phyloP scores from a whole-genome alignment of 495 filamentous ascomycete species.

The Cetradonia linearis region DNA sequence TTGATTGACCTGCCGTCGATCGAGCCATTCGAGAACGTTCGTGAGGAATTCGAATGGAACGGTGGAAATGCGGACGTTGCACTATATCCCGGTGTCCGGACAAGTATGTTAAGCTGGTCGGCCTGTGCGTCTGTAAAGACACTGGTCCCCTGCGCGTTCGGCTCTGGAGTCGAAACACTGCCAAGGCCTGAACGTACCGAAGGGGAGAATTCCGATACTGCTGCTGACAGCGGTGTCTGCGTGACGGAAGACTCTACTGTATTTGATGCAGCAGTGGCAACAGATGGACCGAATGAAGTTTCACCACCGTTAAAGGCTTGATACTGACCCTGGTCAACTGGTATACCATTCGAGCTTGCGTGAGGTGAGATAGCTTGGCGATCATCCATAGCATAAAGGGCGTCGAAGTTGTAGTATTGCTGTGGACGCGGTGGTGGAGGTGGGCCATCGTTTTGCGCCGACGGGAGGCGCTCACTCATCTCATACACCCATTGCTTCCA shows the following conservation, averaged over 20 bases:
- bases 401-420: conserved; percentile 17
- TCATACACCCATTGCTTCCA: conserved; percentile 76
- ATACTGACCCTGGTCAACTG: conserved; percentile 9
- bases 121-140: conserved; percentile 47
- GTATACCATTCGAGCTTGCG: conserved; percentile 6
- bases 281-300: conserved; percentile 8
- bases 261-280: conserved; percentile 27
- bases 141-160: conserved; percentile 23
- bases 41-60: conserved; percentile 34
- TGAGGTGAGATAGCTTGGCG: conserved; percentile 15
- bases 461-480: conserved; percentile 48
- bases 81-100: conserved; percentile 31
- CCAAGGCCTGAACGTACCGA: conserved; percentile 29
- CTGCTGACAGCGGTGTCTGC: conserved; percentile 57
- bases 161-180: conserved; percentile 18
- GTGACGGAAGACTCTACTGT: conserved; percentile 34
- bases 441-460: conserved; percentile 52
- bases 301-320: conserved; percentile 21
- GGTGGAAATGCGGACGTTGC: conserved; percentile 23
- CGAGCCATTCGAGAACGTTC: conserved; percentile 45
- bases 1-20: conserved; percentile 43
- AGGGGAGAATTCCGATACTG: conserved; percentile 69
- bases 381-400: conserved; percentile 15
- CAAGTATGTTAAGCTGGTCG: conserved; percentile 40
- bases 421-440: conserved; percentile 29